These are phyloP conservation scores for Hymenochaete sp. DNA, from an alignment of 1,284 basidiomycete species.

Conservation along the genomic window DNA sequence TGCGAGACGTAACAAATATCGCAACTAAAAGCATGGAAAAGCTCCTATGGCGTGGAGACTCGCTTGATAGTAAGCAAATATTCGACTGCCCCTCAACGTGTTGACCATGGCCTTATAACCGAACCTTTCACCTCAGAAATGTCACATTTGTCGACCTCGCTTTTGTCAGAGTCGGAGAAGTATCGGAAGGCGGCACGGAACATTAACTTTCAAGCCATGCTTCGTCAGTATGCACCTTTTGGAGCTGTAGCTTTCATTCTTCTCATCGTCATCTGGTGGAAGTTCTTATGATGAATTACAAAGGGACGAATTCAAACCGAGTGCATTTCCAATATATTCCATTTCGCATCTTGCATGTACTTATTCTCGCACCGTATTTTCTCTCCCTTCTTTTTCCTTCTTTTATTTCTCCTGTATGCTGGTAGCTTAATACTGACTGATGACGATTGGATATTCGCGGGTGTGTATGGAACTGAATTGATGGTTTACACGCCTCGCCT, in stretches of 20 bases:
- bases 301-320: too few relatives aligned
- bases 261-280: slow-evolving; percentile 87
- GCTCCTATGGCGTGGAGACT: slow-evolving; percentile 94
- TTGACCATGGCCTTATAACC: too few relatives aligned
- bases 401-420: too few relatives aligned
- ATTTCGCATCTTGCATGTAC: too few relatives aligned
- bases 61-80: slow-evolving; percentile 70
- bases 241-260: slow-evolving; percentile 75
- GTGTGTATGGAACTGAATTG: too few relatives aligned
- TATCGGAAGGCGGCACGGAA: slow-evolving; percentile 94
- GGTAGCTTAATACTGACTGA: too few relatives aligned
- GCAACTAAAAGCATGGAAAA: slow-evolving; percentile 99
- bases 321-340: too few relatives aligned
- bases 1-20: slow-evolving; percentile 96
- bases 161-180: slow-evolving; percentile 94
- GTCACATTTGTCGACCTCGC: slow-evolving; percentile 96
- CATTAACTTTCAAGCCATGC: slow-evolving; percentile 89
- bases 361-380: too few relatives aligned
- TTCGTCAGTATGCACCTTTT: slow-evolving; percentile 92
- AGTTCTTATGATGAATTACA: slow-evolving; percentile 56
- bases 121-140: slow-evolving; percentile 52
- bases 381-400: too few relatives aligned
- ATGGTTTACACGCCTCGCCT: too few relatives aligned
- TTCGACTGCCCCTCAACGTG: too few relatives aligned
- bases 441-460: too few relatives aligned